Base-by-base conservation (phyloP, 192 early-diverging fungal genomes). In the Backusella morwellensis region DNA sequence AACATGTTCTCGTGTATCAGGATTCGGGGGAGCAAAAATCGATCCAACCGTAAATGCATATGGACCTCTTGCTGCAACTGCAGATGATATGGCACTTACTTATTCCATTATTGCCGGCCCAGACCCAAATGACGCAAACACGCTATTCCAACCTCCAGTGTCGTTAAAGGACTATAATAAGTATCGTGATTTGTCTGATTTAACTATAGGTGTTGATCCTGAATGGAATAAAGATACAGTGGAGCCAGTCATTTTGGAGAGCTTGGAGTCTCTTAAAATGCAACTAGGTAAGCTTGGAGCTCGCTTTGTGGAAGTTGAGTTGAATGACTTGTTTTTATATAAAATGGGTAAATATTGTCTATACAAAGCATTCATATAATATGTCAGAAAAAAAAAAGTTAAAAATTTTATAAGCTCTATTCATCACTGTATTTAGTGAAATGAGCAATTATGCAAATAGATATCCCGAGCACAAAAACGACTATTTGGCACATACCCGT, bases 21-120 rank as follows among this genome's bases (percentile, higher is more conserved):
- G 63, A 23, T 56, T 35, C 1, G 91, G 92, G n/a, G 86, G 84
- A 38, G 85, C 81, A 79, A 85, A 84, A 0, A 68, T 92, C 15
- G 86, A 82, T 4, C 88, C 85, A n/a, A 85, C 90, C 4, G 82
- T 91, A 19, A 87, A 85, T 0, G 83, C 88, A 38, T 80, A 84
- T 14, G 94, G 94, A 17, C 94, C 94, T 9, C 87, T 95, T 42
- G 90, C 89, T 0, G 86, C 89, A n/a, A 91, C 84, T 26, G 91
- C 88, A 19, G 84, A 91, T 52, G 92, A 94, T 75, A 72, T 95
- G 52, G 86, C 90, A 7, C 76, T 93, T 19, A 86, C 86, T 35
- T 94, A 93, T 79, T 82, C 85, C 15, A 75, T 89, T 12, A 88
- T 90, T 54, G 85, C 90, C 21, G 91, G 91, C 14, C 81, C 81